Percentiles rank a stretch among this genome's conserved stretches.
Conservation (phyloP, 2,329 filamentous ascomycete genomes). For the Aspergillus chevalieri region DNA sequence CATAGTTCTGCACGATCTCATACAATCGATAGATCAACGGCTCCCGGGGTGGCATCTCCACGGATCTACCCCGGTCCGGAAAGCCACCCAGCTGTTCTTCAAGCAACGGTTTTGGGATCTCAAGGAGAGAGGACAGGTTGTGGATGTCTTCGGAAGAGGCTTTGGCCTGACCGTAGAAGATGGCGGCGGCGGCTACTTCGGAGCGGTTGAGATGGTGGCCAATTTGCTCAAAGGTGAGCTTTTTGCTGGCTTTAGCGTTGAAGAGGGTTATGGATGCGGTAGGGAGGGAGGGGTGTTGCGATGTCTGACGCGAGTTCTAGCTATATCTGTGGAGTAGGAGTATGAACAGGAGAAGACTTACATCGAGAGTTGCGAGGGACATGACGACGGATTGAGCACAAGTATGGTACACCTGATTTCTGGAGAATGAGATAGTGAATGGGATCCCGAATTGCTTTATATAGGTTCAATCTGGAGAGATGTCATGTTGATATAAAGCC, state of each 20-base stretch:
- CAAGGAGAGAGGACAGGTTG: slow-evolving; percentile 61
- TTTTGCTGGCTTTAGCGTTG: slow-evolving; percentile 68
- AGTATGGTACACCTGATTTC: neutral
- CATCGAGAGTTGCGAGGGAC: slow-evolving; percentile 42
- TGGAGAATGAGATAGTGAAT: neutral
- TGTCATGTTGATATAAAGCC: neutral
- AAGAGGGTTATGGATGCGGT: slow-evolving; percentile 68
- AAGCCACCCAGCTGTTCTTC: slow-evolving; percentile 62
- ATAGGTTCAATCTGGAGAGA: neutral
- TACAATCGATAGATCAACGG: slow-evolving; percentile 85
- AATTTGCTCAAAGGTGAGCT: slow-evolving; percentile 73
- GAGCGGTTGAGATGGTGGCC: slow-evolving; percentile 66
- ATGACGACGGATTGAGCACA: slow-evolving; percentile 20
- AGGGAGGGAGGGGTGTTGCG: slow-evolving; percentile 56
- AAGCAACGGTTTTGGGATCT: slow-evolving; percentile 53
- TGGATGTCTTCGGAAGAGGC: slow-evolving; percentile 64
- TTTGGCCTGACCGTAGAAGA: slow-evolving; percentile 84
- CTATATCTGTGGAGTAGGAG: neutral
- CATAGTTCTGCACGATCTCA: slow-evolving; percentile 95
- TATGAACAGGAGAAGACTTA: slow-evolving; percentile 14
- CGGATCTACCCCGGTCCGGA: slow-evolving; percentile 71
- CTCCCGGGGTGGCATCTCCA: slow-evolving; percentile 79
- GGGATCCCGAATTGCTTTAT: no score
- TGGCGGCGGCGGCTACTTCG: slow-evolving; percentile 76
- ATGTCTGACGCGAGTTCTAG: slow-evolving; percentile 13